Evolutionary conservation across 2,329 filamentous ascomycete species (phyloP), one percentile per base, ranked within the genome.

Genomic region (Microdochium trichocladiopsis): DNA sequence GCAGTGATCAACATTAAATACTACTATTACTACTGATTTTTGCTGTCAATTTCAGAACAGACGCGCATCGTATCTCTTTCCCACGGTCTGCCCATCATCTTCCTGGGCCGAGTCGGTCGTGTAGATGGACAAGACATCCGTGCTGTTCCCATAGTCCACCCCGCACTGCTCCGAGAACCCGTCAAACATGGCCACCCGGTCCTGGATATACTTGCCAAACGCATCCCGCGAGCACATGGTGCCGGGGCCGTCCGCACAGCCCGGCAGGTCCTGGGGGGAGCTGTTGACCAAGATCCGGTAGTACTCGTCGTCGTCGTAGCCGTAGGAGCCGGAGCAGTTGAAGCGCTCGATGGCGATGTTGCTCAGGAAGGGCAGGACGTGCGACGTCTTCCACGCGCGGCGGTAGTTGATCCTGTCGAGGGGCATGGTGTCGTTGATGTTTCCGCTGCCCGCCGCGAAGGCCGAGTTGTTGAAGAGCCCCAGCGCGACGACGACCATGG

Each of bases 391-490:
- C 84, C 84, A 88, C 2, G 74, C 78, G 24, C 84, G 79, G 23
- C 75, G 72, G 63, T 83, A 75, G 69, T 87, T 88, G 61, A 86
- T 80, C 23, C 72, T 71, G 55, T 80, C 75, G 0, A 78, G 68
- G 0, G 84, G 84, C 78, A 88, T 87, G 2, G 84, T 86, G 49
- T 74, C 77, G 56, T 86, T 86, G 57, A 82, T 68, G 14, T 61
- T 54, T 14, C 76, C 65, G 52, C 76, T 73, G 1, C 72, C 69
- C 10, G 76, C 77, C 2, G 75, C 71, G 54, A 77, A 78, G 0
- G 72, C 75, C 2, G 80, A 83, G 66, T 86, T 86, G 70, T 87
- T 87, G 73, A 87, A 88, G 4, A 88, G 71, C 0, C 84, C 84
- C 66, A 88, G 75, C 0, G 84, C 83, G 1, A 87, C 84, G 1